phyloP scores from a whole-genome alignment of 371 early-diverging fungal genomes.

The Mucor mucedo region DNA sequence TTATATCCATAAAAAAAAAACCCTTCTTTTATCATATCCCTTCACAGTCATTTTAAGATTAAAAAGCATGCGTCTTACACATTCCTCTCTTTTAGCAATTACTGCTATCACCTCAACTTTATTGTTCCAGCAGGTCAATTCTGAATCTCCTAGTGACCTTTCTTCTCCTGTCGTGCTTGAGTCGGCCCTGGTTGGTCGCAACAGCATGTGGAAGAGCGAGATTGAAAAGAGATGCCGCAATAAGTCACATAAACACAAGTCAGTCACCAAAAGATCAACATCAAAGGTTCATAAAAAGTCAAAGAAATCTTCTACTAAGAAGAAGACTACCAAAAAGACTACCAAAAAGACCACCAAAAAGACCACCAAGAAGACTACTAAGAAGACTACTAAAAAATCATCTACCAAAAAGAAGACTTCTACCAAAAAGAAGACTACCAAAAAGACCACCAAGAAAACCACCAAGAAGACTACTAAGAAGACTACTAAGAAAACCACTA shows the following conservation, averaged over 20 bases:
- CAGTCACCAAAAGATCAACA: slow-evolving; percentile 1
- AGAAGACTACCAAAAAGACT: slow-evolving; percentile 24
- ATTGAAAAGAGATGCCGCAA: slow-evolving; percentile 25
- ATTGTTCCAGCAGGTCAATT: slow-evolving; percentile 13
- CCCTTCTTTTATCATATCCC: not conserved
- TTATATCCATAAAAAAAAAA: slow-evolving; percentile 6
- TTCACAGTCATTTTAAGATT: slow-evolving; percentile 13
- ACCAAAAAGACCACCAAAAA: slow-evolving; percentile 21
- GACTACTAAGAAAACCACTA: slow-evolving; percentile 23
- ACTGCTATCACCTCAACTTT: slow-evolving; percentile 24
- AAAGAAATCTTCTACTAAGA: slow-evolving; percentile 7
- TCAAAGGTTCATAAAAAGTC: slow-evolving; percentile 7
- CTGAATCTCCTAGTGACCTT: slow-evolving; percentile 6
- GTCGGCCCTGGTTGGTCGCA: slow-evolving; percentile 15
- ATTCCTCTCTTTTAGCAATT: slow-evolving; percentile 35
- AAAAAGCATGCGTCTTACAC: slow-evolving; percentile 25
- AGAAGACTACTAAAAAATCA: slow-evolving; percentile 20
- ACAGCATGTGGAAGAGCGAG: not conserved
- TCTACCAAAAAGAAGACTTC: slow-evolving; percentile 18
- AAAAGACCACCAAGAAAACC: not conserved
- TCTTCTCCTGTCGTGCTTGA: slow-evolving; percentile 7
- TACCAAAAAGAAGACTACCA: slow-evolving; percentile 23
- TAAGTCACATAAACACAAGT: slow-evolving; percentile 16
- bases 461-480: slow-evolving; percentile 21
- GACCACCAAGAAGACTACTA: slow-evolving; percentile 17